Evolutionary conservation across 1,284 basidiomycete species (phyloP), one percentile per base, ranked within the genome.

Genomic region (Caloboletus firmus): DNA sequence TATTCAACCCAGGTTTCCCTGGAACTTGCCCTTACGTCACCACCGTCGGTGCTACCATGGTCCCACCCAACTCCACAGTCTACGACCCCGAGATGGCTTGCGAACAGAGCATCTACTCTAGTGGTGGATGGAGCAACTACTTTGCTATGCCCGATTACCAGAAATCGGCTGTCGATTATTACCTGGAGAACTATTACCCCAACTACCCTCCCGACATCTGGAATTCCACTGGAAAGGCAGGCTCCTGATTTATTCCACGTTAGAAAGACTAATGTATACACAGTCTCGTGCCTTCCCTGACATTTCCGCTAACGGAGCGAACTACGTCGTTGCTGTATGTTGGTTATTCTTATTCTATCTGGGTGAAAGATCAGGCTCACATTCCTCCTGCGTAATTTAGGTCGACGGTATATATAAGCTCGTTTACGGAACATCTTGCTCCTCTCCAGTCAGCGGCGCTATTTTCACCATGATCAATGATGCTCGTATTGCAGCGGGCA

Each of bases 11-110:
- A 0, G 68, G 66, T 11, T 85, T 85, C 73, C 83, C 83, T 1
- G 73, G 74, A 5, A 76, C 73, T 0, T 85, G 83, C 59, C 84
- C 83, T 4, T 85, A 75, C 56, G 67, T 83, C 34, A 83, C 81
- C 1, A 74, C 77, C 4, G 76, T 85, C 39, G 83, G 83, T 37
- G 82, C 81, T 12, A 83, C 81, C 9, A 78, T 82, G 65, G 70
- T 80, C 45, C 72, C 72, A 39, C 70, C 73, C 2, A 72, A 72
- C 34, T 62, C 71, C 12, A 75, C 64, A 5, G 73, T 79, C 26
- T 49, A 44, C 8, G 67, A 66, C 0, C 73, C 73, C 6, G 79
- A 80, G 55, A 58, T 30, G 20, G 60, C 66, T 17, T 77, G 76
- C 53, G 62, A 72, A 54, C 66, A 72, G 50, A 72, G 73, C 18